Base-by-base conservation (phyloP, 495 filamentous ascomycete species). In the Hypomontagnella monticulosa region DNA sequence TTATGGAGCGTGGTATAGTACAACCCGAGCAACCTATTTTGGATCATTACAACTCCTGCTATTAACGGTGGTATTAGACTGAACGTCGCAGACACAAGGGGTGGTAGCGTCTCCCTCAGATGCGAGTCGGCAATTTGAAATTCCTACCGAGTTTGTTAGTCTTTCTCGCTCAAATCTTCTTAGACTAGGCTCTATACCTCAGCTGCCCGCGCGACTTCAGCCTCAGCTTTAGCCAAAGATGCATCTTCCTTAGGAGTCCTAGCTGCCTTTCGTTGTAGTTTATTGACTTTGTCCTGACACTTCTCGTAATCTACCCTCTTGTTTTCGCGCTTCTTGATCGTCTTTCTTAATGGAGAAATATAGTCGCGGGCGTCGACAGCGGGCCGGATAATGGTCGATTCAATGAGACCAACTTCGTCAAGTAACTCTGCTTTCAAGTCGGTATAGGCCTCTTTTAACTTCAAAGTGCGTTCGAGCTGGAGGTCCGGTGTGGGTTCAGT, bases 271-370 rank as follows among this genome's bases (percentile, higher is more conserved):
- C 88, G 89, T 62, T 84, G 78, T 18, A 87, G 81, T 69, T 85
- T 88, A 60, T 91, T 91, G 16, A 89, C 87, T 55, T 88, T 87
- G 55, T 89, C 84, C 71, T 93, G 87, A 57, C 87, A 88, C 60
- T 89, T 88, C 76, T 98, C 94, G 70, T 88, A 97, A 73, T 97
- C 94, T 43, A 95, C 70, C 82, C 96, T 90, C 76, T 89, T 92
- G 68, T 96, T 90, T 69, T 96, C 92, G 38, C 94, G 82, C 71
- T 92, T 94, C 79, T 97, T 97, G 74, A 98, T 94, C 2, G 89
- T 89, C 76, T 94, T 97, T 71, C 93, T 90, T 73, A 97, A 81
- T 0, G 91, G 90, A 56, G 85, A 82, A 57, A 97, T 80, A 40
- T 74, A 86, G 48, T 90, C 87, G 70, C 88, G 89, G 2, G 91